phyloP scores from a whole-genome alignment of 1,284 basidiomycete species.

The Phellopilus nigrolimitatus region DNA sequence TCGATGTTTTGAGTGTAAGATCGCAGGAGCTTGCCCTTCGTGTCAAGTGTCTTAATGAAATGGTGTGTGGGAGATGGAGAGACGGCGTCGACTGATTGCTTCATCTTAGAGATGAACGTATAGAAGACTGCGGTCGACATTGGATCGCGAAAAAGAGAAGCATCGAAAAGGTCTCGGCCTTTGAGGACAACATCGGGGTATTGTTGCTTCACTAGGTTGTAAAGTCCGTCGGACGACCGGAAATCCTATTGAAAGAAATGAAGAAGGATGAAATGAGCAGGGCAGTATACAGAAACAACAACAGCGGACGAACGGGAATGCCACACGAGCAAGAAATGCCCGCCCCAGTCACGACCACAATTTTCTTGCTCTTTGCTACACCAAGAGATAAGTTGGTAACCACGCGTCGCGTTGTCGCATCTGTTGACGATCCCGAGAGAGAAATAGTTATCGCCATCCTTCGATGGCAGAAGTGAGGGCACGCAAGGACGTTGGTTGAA shows the following conservation, averaged over 20 bases:
- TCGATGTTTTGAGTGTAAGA: constrained; percentile 97
- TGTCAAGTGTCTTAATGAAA: constrained; percentile 82
- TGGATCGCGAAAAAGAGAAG: constrained; percentile 78
- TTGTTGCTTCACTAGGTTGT: constrained; percentile 79
- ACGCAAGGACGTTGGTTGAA: constrained; percentile 14
- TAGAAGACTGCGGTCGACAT: constrained; percentile 90
- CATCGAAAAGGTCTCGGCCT: constrained; percentile 88
- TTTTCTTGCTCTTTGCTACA: constrained; percentile 79
- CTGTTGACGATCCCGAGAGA: constrained; percentile 40
- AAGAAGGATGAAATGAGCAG: neutral
- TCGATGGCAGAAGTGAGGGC: neutral
- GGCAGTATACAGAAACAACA: neutral
- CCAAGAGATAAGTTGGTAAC: constrained; percentile 67
- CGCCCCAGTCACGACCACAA: constrained; percentile 85
- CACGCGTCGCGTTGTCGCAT: constrained; percentile 49
- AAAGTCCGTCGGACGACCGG: constrained; percentile 83
- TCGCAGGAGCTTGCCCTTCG: constrained; percentile 80
- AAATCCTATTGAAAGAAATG: constrained; percentile 62
- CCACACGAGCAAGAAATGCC: constrained; percentile 92
- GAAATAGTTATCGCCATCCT: constrained; percentile 56
- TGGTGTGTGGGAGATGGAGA: constrained; percentile 81
- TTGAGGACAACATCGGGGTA: constrained; percentile 81
- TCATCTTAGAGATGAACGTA: constrained; percentile 90
- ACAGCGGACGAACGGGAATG: constrained; percentile 68
- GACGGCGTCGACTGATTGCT: constrained; percentile 77